Conservation (phyloP, 2,329 filamentous ascomycete species). For the Neoascochyta sp. region DNA sequence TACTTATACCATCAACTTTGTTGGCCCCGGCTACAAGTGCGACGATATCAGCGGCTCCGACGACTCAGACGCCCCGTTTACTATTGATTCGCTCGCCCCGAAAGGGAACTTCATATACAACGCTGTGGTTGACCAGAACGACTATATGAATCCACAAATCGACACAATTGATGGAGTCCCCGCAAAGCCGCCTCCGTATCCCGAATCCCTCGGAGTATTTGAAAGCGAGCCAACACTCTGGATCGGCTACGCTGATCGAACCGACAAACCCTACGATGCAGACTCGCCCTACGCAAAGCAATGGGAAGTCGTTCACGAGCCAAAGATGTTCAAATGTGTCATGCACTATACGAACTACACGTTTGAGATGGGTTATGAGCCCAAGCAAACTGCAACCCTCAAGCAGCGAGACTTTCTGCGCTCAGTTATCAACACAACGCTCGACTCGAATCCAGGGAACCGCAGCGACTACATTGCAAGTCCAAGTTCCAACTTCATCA, state of each 20-base stretch:
- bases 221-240: slow-evolving; percentile 35
- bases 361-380: slow-evolving; percentile 29
- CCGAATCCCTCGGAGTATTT: slow-evolving; percentile 31
- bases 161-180: slow-evolving; percentile 22
- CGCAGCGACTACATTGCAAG: slow-evolving; percentile 11
- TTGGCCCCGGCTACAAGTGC: slow-evolving; percentile 38
- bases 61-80: slow-evolving; percentile 22
- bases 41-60: slow-evolving; percentile 20
- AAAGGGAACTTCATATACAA: slow-evolving; percentile 31
- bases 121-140: slow-evolving; percentile 27
- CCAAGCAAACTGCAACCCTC: slow-evolving; percentile 21
- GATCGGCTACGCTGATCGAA: slow-evolving; percentile 36
- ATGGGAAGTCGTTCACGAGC: slow-evolving; percentile 32
- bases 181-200: slow-evolving; percentile 18
- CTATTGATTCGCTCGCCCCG: slow-evolving; percentile 29
- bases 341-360: slow-evolving; percentile 38
- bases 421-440: slow-evolving; percentile 30
- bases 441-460: slow-evolving; percentile 12
- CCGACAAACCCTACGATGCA: slow-evolving; percentile 17
- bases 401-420: slow-evolving; percentile 26
- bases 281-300: slow-evolving; percentile 21
- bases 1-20: slow-evolving; percentile 34
- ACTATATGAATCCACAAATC: slow-evolving; percentile 31
- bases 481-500: slow-evolving; percentile 21
- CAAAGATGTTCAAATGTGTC: slow-evolving; percentile 36